Evolutionary conservation across 257 asterid genomes (phyloP).

Genomic region (Phtheirospermum japonicum): DNA sequence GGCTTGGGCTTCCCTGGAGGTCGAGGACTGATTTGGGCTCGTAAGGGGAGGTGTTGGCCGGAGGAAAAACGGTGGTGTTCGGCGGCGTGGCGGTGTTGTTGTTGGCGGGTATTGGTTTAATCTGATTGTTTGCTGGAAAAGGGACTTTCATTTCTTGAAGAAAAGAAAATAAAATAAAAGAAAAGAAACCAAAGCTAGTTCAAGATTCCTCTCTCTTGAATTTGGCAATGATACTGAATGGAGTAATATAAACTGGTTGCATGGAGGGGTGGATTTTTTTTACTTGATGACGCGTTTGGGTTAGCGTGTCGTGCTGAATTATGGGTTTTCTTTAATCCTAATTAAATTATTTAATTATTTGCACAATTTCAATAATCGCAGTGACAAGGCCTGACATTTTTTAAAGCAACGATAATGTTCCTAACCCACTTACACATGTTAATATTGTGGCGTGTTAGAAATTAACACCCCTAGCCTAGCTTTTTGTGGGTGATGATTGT

Average conservation of each 20-base stretch:
- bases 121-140: slow-evolving; percentile 47
- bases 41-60: slow-evolving; percentile 37
- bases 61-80: slow-evolving; percentile 8
- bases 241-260: slow-evolving; percentile 23
- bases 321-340: too few relatives aligned
- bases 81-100: background rate
- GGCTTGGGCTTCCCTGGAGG: slow-evolving; percentile 67
- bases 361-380: too few relatives aligned
- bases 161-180: too few relatives aligned
- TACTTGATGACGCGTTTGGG: too few relatives aligned
- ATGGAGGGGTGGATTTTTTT: slow-evolving; percentile 38
- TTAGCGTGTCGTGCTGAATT: too few relatives aligned
- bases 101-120: slow-evolving; percentile 25
- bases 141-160: slow-evolving; percentile 79
- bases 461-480: too few relatives aligned
- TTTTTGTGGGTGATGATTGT: slow-evolving; percentile 39
- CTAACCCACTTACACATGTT: too few relatives aligned
- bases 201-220: background rate
- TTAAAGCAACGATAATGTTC: too few relatives aligned
- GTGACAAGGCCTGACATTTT: too few relatives aligned
- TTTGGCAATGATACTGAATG: slow-evolving; percentile 12
- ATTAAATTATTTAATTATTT: too few relatives aligned
- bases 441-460: too few relatives aligned
- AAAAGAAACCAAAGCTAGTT: slow-evolving; percentile 10
- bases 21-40: slow-evolving; percentile 88